Evolutionary conservation across 2,329 filamentous ascomycete species (phyloP), one percentile per base, ranked within the genome.

Genomic region (Lachnellula occidentalis): DNA sequence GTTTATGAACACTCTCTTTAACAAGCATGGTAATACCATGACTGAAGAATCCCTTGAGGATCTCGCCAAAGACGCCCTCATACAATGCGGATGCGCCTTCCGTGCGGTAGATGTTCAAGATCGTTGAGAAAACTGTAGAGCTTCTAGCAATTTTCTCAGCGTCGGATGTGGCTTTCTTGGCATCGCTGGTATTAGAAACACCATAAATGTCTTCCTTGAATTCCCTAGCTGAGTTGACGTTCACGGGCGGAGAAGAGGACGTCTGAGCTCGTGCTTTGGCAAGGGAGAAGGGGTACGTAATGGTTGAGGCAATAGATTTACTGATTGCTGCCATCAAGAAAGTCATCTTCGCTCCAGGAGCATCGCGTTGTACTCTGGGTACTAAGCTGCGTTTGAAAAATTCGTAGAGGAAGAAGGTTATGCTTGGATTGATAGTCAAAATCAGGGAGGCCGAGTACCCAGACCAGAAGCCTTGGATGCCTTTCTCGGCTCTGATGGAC

Each of bases 11-110:
- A 5, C 81, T 73, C 53, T 92, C 88, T 71, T 96, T 96, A 55
- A 88, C 83, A 51, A 92, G 74, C 88, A 95, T 95, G 1, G 90
- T 92, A 50, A 91, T 79, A 0, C 91, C 91, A 65, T 96, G 90
- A 21, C 83, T 85, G 64, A 96, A 85, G 72, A 95, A 95, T 0
- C 88, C 87, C 65, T 91, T 92, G 8, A 92, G 71, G 3, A 95
- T 77, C 70, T 95, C 89, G 4, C 85, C 88, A 14, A 78, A 78
- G 0, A 95, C 74, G 5, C 90, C 91, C 48, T 87, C 82, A 67
- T 95, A 96, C 8, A 95, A 72, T 0, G 84, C 86, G 4, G 69
- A 67, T 0, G 85, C 57, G 0, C 91, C 91, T 65, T 95, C 88
- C 0, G 73, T 76, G 45, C 76, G 78, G 34, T 77, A 73, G 37